phyloP scores from a whole-genome alignment of 371 early-diverging fungal species.

The Neoconidiobolus thromboides region DNA sequence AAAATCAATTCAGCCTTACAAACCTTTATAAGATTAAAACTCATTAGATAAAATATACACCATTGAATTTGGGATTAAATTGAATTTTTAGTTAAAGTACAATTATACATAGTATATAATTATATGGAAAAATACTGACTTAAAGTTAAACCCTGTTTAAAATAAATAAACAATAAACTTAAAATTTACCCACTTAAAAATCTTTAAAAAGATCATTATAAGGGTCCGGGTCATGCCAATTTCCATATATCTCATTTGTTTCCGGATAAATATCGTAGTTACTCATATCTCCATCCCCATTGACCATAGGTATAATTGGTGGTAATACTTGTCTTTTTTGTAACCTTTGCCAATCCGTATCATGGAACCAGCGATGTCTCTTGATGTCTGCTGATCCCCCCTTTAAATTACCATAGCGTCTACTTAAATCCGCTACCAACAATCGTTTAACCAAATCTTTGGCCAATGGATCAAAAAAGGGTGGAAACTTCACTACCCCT shows the following conservation, averaged over 20 bases:
- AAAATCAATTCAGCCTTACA: too few relatives aligned
- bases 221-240: slow-evolving; percentile 7
- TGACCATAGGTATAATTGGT: slow-evolving; percentile 74
- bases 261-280: slow-evolving; percentile 90
- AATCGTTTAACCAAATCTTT: slow-evolving; percentile 79
- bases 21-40: too few relatives aligned
- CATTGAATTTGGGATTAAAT: too few relatives aligned
- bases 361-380: slow-evolving; percentile 75
- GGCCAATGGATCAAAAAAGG: slow-evolving; percentile 67
- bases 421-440: slow-evolving; percentile 53
- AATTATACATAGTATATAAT: too few relatives aligned
- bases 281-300: slow-evolving; percentile 77
- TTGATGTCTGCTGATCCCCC: slow-evolving; percentile 83
- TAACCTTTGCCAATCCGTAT: slow-evolving; percentile 34
- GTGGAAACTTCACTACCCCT: neutral
- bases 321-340: slow-evolving; percentile 55
- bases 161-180: too few relatives aligned
- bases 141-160: too few relatives aligned
- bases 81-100: too few relatives aligned
- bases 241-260: slow-evolving; percentile 44
- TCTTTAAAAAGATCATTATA: slow-evolving; percentile 4
- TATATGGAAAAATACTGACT: too few relatives aligned
- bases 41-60: too few relatives aligned
- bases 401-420: slow-evolving; percentile 34
- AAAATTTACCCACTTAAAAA: neutral